Conservation (phyloP, 2,329 filamentous ascomycete genomes). For the Nothophoma quercina region DNA sequence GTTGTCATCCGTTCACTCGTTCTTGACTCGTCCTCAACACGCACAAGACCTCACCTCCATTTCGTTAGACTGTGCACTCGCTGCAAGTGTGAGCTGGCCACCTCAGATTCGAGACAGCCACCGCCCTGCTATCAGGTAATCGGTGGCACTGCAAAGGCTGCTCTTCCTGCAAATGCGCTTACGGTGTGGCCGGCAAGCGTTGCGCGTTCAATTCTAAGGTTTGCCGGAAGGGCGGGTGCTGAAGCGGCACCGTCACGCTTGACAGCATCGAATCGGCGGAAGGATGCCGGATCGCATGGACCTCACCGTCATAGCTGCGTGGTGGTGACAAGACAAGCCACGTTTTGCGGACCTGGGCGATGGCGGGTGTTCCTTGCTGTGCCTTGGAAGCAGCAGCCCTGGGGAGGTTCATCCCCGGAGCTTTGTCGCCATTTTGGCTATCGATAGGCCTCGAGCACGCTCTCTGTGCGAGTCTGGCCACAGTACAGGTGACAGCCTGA, state of each 20-base stretch:
- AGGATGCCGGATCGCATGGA: slow-evolving; percentile 31
- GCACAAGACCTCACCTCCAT: slow-evolving; percentile 38
- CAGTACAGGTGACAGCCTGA: slow-evolving; percentile 8
- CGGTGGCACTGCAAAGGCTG: slow-evolving; percentile 23
- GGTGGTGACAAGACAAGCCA: slow-evolving; percentile 33
- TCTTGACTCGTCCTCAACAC: slow-evolving; percentile 38
- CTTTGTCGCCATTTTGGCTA: slow-evolving; percentile 12
- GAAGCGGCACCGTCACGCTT: slow-evolving; percentile 39
- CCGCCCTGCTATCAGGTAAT: slow-evolving; percentile 26
- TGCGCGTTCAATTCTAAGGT: slow-evolving; percentile 29
- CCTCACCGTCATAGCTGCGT: slow-evolving; percentile 40
- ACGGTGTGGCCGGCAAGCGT: slow-evolving; percentile 29
- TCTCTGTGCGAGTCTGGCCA: slow-evolving; percentile 13
- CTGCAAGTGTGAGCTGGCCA: slow-evolving; percentile 43
- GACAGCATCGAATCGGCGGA: slow-evolving; percentile 38
- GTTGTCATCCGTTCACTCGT: slow-evolving; percentile 51
- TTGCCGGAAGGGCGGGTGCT: slow-evolving; percentile 46
- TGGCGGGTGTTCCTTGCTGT: slow-evolving; percentile 25
- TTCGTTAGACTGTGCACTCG: slow-evolving; percentile 32
- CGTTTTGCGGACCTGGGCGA: slow-evolving; percentile 22
- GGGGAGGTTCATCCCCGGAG: slow-evolving; percentile 13
- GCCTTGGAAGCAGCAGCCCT: slow-evolving; percentile 17
- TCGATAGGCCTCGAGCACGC: slow-evolving; percentile 17
- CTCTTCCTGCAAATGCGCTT: slow-evolving; percentile 24
- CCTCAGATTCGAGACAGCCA: slow-evolving; percentile 26